phyloP scores from a whole-genome alignment of 176 grass and related monocot genomes.

The Raddia distichophylla region DNA sequence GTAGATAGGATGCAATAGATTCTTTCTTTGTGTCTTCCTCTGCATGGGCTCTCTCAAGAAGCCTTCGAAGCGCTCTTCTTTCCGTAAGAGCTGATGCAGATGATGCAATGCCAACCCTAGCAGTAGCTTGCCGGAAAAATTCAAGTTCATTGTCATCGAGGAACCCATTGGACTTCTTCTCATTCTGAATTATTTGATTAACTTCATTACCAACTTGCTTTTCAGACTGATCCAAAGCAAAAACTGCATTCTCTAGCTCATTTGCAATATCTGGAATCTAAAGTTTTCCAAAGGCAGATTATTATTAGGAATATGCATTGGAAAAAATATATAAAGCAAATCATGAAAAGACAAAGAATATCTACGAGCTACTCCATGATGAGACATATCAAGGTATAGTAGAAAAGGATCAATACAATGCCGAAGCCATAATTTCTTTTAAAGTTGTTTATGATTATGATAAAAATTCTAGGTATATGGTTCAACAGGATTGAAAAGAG shows the following conservation, averaged over 20 bases:
- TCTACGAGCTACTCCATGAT: background rate
- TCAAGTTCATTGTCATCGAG: conserved; percentile 63
- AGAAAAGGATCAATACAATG: conserved; percentile 24
- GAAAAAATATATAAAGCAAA: conserved; percentile 19
- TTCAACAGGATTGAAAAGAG: background rate
- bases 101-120: conserved; percentile 58
- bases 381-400: background rate
- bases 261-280: conserved; percentile 61
- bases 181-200: conserved; percentile 60
- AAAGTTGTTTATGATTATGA: background rate
- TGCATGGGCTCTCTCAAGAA: conserved; percentile 60
- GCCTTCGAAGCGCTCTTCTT: conserved; percentile 71
- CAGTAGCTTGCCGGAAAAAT: conserved; percentile 58
- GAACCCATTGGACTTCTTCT: conserved; percentile 46
- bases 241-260: conserved; percentile 57
- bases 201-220: conserved; percentile 62
- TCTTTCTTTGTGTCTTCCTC: conserved; percentile 74
- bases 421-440: conserved; percentile 10
- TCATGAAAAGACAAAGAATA: conserved; percentile 12
- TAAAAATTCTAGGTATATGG: background rate
- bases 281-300: conserved; percentile 16
- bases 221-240: conserved; percentile 68
- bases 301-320: conserved; percentile 22
- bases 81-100: conserved; percentile 66
- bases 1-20: conserved; percentile 51